phyloP scores from a whole-genome alignment of 2,329 filamentous ascomycete genomes.

The Xylariaceae sp. region DNA sequence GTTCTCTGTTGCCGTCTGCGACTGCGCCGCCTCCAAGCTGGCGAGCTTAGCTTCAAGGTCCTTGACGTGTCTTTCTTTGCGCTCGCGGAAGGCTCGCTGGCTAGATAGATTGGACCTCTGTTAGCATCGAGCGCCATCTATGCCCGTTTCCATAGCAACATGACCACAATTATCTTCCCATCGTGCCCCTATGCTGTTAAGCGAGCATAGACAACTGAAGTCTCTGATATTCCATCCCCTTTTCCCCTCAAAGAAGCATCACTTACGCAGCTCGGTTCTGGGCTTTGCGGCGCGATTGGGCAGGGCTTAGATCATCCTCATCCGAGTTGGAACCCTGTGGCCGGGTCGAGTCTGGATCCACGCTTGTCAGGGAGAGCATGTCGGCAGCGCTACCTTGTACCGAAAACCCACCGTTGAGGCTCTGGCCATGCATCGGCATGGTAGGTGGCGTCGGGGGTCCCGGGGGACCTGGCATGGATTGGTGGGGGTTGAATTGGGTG shows the following conservation, averaged over 20 bases:
- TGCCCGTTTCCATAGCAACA: not conserved
- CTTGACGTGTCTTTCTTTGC: constrained; percentile 90
- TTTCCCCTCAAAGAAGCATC: not conserved
- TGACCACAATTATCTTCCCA: not conserved
- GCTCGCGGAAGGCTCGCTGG: constrained; percentile 91
- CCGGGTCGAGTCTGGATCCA: constrained; percentile 38
- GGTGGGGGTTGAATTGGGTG: constrained; percentile 39
- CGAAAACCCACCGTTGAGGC: constrained; percentile 21
- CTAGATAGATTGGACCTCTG: constrained; percentile 42
- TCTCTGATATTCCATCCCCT: not conserved
- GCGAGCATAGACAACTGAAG: not conserved
- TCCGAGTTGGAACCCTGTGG: constrained; percentile 48
- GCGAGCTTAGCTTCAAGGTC: constrained; percentile 85
- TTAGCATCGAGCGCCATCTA: constrained; percentile 3
- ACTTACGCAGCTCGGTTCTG: constrained; percentile 59
- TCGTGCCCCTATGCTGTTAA: not conserved
- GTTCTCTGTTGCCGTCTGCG: constrained; percentile 72
- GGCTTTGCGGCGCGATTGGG: constrained; percentile 54
- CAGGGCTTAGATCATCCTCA: constrained; percentile 51
- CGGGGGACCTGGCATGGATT: constrained; percentile 43
- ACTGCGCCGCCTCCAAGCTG: constrained; percentile 67
- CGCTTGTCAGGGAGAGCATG: constrained; percentile 34
- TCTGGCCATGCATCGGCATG: constrained; percentile 31
- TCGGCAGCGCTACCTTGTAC: constrained; percentile 29
- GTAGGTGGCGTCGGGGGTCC: constrained; percentile 51